A percentile compares a stretch with the other conserved stretches of the same genome.
Conservation (phyloP, 768 basidiomycete species). For the Boletus pseudo-olivaceus region DNA sequence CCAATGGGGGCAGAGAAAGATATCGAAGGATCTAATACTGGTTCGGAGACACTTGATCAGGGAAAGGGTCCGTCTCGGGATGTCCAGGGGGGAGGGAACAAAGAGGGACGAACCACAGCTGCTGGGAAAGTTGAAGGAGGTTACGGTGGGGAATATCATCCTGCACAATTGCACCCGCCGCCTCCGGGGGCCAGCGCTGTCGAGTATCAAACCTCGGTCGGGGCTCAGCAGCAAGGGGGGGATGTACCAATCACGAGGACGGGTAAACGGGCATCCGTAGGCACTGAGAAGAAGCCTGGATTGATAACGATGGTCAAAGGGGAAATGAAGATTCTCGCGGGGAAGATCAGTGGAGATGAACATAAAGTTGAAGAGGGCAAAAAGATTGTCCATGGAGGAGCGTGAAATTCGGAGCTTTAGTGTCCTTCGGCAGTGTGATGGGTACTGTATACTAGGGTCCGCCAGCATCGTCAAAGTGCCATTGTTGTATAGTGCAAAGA, state of each 20-base stretch:
- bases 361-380: constrained; percentile 29
- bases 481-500: constrained; percentile 10
- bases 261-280: background rate
- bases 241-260: background rate
- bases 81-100: background rate
- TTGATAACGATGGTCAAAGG: constrained; percentile 32
- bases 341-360: constrained; percentile 29
- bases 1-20: background rate
- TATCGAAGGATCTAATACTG: background rate
- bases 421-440: background rate
- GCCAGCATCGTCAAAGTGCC: background rate
- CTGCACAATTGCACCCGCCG: constrained; percentile 28
- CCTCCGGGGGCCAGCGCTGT: constrained; percentile 16
- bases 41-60: background rate
- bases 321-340: constrained; percentile 33
- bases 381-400: constrained; percentile 23
- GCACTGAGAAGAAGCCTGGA: constrained; percentile 21
- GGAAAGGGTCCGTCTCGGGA: background rate
- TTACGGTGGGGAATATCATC: constrained; percentile 25
- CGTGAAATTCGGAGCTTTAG: constrained; percentile 8
- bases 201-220: constrained; percentile 5
- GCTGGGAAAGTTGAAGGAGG: background rate
- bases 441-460: constrained; percentile 3
- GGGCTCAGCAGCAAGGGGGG: background rate
- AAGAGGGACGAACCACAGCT: background rate